phyloP scores from a whole-genome alignment of 2,329 filamentous ascomycete genomes.

The Aureobasidium sp. region DNA sequence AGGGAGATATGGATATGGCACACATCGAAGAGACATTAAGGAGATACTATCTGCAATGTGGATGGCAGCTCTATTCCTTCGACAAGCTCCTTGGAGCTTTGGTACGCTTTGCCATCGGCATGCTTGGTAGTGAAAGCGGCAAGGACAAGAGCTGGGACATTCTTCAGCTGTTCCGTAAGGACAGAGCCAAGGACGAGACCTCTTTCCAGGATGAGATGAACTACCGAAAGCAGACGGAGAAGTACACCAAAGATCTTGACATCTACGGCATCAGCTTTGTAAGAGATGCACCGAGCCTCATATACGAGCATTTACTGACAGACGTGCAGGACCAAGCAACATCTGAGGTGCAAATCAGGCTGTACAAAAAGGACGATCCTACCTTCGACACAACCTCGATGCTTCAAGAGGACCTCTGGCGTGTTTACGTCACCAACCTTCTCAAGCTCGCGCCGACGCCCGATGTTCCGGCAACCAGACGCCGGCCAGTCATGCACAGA shows the following conservation, averaged over 20 bases:
- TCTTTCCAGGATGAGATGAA: constrained; percentile 86
- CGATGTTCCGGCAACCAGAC: constrained; percentile 26
- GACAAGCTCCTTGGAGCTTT: constrained; percentile 80
- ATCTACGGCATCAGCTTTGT: constrained; percentile 88
- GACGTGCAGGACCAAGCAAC: constrained; percentile 54
- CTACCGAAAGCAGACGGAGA: constrained; percentile 86
- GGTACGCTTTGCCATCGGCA: constrained; percentile 71
- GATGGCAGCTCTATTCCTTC: constrained; percentile 90
- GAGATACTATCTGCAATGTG: constrained; percentile 82
- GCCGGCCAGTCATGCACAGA: constrained; percentile 33
- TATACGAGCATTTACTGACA: constrained; percentile 24
- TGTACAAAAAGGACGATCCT: constrained; percentile 79
- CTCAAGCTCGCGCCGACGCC: constrained; percentile 78
- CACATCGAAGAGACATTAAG: constrained; percentile 86
- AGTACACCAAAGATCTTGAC: constrained; percentile 86
- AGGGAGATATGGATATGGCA: constrained; percentile 65
- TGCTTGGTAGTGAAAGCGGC: constrained; percentile 71
- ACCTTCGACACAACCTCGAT: constrained; percentile 69
- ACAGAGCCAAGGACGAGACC: constrained; percentile 74
- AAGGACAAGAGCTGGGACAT: constrained; percentile 94
- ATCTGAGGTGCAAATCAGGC: constrained; percentile 65
- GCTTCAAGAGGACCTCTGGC: constrained; percentile 62
- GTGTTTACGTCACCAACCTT: constrained; percentile 91
- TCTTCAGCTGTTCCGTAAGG: constrained; percentile 75
- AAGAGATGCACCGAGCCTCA: constrained; percentile 39